These are phyloP conservation scores for Ganoderma lucidum DNA, from an alignment of 1,284 basidiomycete species.

Conservation along the genomic window DNA sequence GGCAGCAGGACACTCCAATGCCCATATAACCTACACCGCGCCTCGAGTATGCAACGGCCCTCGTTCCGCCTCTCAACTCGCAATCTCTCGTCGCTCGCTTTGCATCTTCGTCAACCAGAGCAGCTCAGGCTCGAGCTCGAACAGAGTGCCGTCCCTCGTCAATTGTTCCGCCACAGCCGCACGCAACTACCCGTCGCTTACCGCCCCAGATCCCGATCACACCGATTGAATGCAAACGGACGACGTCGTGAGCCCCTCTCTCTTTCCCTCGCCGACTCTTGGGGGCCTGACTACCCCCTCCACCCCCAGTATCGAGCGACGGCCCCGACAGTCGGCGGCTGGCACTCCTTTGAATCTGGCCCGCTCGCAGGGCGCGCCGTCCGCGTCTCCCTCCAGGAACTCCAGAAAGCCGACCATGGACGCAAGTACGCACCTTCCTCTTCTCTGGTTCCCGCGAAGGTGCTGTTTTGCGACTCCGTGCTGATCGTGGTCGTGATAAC, in stretches of 20 bases:
- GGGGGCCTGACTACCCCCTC: conserved; percentile 5
- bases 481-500: not conserved
- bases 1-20: conserved; percentile 10
- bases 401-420: conserved; percentile 31
- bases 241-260: conserved; percentile 9
- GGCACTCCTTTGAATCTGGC: conserved; percentile 10
- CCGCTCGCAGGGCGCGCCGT: conserved; percentile 21
- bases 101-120: not conserved
- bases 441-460: not conserved
- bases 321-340: conserved; percentile 7
- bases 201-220: conserved; percentile 13
- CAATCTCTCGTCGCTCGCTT: conserved; percentile 2
- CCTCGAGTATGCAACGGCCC: conserved; percentile 8
- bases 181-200: conserved; percentile 2
- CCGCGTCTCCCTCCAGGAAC: conserved; percentile 24
- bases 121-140: not conserved
- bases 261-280: conserved; percentile 6
- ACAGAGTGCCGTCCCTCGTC: not conserved
- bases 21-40: conserved; percentile 13
- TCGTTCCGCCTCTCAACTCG: not conserved
- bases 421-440: conserved; percentile 25
- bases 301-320: conserved; percentile 1
- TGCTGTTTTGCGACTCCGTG: not conserved
- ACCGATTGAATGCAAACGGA: conserved; percentile 13
- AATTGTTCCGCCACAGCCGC: not conserved